These are phyloP conservation scores for Tolypocladium capitatum DNA, from an alignment of 2,329 filamentous ascomycete genomes.

Conservation along the genomic window DNA sequence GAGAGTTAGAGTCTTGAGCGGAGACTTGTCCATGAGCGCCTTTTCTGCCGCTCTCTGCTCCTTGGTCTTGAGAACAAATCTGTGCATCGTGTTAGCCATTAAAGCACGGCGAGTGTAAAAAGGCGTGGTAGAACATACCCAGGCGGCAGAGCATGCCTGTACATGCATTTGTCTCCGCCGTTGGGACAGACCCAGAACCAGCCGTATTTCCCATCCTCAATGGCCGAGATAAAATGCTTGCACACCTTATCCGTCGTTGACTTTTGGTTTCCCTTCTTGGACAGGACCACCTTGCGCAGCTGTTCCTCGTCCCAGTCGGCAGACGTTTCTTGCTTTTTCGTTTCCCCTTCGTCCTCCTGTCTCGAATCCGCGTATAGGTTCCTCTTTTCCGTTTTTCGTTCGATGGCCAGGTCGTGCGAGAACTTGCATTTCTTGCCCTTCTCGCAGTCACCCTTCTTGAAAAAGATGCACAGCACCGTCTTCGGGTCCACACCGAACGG, in stretches of 20 bases:
- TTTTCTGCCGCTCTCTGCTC: constrained; percentile 94
- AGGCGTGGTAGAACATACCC: constrained; percentile 49
- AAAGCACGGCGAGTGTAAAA: not conserved
- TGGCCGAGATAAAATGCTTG: constrained; percentile 95
- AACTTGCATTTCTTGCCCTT: constrained; percentile 99
- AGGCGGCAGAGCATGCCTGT: constrained; percentile 86
- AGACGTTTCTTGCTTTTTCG: constrained; percentile 83
- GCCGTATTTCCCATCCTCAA: constrained; percentile 96
- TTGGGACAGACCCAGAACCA: constrained; percentile 99
- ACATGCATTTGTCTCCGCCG: constrained; percentile 95
- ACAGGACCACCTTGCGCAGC: constrained; percentile 75
- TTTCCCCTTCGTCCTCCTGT: constrained; percentile 53
- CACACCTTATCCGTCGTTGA: constrained; percentile 97
- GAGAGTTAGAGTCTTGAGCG: constrained; percentile 82
- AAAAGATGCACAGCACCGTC: constrained; percentile 92
- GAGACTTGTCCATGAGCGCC: constrained; percentile 88
- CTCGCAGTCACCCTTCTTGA: constrained; percentile 92
- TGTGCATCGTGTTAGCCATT: constrained; percentile 24
- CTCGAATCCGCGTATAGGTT: constrained; percentile 80
- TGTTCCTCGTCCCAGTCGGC: constrained; percentile 98
- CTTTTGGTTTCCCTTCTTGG: constrained; percentile 93
- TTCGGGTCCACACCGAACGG: constrained; percentile 97
- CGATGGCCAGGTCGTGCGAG: constrained; percentile 76
- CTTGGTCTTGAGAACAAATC: constrained; percentile 94
- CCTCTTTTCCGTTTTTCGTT: constrained; percentile 86